phyloP scores from a whole-genome alignment of 352 stramenopile species.

The Phytophthora constricta region DNA sequence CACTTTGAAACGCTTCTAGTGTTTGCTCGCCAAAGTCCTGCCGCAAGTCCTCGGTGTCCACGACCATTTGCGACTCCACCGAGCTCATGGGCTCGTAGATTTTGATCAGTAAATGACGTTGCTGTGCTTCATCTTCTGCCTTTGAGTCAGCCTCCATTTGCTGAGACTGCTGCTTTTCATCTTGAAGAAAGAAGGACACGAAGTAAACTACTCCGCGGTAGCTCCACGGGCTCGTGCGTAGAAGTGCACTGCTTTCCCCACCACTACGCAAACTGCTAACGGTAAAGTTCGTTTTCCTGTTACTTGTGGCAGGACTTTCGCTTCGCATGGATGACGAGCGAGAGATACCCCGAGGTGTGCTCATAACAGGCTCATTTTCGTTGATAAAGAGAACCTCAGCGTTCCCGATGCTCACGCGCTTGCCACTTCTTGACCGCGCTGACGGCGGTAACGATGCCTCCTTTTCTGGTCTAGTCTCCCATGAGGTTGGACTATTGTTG shows the following conservation, averaged over 20 bases:
- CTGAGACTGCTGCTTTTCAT: slow-evolving; percentile 27
- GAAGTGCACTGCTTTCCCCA: slow-evolving; percentile 38
- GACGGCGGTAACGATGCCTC: slow-evolving; percentile 18
- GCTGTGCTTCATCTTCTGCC: not conserved
- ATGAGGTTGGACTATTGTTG: slow-evolving; percentile 8
- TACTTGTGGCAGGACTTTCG: slow-evolving; percentile 15
- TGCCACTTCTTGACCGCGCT: slow-evolving; percentile 41
- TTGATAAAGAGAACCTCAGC: slow-evolving; percentile 78
- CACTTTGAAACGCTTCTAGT: slow-evolving; percentile 46
- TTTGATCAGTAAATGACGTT: slow-evolving; percentile 63
- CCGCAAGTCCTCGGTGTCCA: slow-evolving; percentile 60
- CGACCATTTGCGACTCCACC: slow-evolving; percentile 73
- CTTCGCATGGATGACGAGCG: slow-evolving; percentile 19
- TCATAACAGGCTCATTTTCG: slow-evolving; percentile 63
- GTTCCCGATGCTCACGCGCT: slow-evolving; percentile 71
- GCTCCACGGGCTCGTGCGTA: slow-evolving; percentile 74
- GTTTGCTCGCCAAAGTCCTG: slow-evolving; percentile 61
- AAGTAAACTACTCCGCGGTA: slow-evolving; percentile 76
- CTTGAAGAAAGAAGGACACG: slow-evolving; percentile 79
- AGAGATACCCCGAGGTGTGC: slow-evolving; percentile 20
- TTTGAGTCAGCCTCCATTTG: slow-evolving; percentile 17
- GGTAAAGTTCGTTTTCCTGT: slow-evolving; percentile 20
- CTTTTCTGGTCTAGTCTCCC: slow-evolving; percentile 6
- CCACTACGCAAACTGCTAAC: slow-evolving; percentile 20
- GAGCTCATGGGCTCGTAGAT: slow-evolving; percentile 83